These are phyloP conservation scores for Cyclotella kingstonii DNA, from an alignment of 108 stramenopile species.

Conservation along the genomic window DNA sequence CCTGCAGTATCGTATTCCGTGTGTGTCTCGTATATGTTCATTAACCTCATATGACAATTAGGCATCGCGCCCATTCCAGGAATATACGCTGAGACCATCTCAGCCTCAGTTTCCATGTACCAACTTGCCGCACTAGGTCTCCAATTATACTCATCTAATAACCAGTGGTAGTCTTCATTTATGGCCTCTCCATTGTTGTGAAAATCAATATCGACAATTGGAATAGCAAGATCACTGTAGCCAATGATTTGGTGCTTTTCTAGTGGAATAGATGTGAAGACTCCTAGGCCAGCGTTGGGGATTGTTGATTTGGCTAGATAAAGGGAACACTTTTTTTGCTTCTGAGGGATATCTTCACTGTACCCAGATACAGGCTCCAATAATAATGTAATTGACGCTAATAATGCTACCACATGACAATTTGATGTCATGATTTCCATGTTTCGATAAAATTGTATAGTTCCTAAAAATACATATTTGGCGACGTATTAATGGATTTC, in stretches of 20 bases:
- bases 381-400: too few species aligned
- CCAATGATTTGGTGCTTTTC: constrained; percentile 36
- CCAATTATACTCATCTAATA: constrained; percentile 57
- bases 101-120: constrained; percentile 20
- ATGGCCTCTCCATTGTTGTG: constrained; percentile 27
- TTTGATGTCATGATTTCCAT: too few species aligned
- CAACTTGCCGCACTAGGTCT: constrained; percentile 10
- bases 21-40: constrained; percentile 4
- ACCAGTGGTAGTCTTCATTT: constrained; percentile 34
- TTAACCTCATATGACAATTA: constrained; percentile 35
- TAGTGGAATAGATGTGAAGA: constrained; percentile 48
- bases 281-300: constrained; percentile 63
- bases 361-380: too few species aligned
- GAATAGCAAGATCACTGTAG: constrained; percentile 51
- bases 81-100: constrained; percentile 2
- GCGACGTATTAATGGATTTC: too few species aligned
- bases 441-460: too few species aligned
- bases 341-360: too few species aligned
- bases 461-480: too few species aligned
- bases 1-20: constrained; percentile 26
- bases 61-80: constrained; percentile 20
- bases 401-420: too few species aligned
- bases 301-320: constrained; percentile 72
- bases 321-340: constrained; percentile 48
- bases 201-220: constrained; percentile 48